A percentile compares a stretch with the other conserved stretches of the same genome.
Evolutionary conservation across 495 filamentous ascomycete species (phyloP).

Genomic region (Lophiostoma macrostomum): DNA sequence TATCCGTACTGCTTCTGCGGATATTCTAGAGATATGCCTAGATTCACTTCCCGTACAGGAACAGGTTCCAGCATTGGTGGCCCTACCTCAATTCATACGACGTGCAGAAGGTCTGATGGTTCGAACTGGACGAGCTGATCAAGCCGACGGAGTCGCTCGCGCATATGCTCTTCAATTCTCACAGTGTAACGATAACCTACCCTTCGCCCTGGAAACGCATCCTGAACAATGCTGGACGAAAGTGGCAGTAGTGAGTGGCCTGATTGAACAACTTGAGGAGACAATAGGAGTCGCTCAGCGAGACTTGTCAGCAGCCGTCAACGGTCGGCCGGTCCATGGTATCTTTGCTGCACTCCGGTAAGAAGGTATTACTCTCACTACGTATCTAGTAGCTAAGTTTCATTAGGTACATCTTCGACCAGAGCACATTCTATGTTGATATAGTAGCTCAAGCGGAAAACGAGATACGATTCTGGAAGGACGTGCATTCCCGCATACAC

Average conservation of each 20-base stretch:
- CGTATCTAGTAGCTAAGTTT: slow-evolving; percentile 15
- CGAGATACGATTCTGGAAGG: slow-evolving; percentile 15
- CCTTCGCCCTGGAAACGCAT: background rate
- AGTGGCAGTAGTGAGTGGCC: slow-evolving; percentile 3
- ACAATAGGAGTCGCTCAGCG: slow-evolving; percentile 30
- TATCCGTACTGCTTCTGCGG: slow-evolving; percentile 64
- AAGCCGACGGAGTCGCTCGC: slow-evolving; percentile 79
- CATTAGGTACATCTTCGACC: slow-evolving; percentile 41
- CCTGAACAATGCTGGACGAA: background rate
- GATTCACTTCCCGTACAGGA: slow-evolving; percentile 5
- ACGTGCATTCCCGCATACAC: slow-evolving; percentile 56
- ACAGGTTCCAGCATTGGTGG: background rate
- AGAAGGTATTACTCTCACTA: background rate
- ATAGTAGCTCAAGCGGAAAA: slow-evolving; percentile 23
- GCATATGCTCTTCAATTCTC: slow-evolving; percentile 35
- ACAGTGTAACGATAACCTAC: background rate
- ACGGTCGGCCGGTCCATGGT: slow-evolving; percentile 41
- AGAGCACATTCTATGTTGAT: slow-evolving; percentile 35
- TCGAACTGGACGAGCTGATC: slow-evolving; percentile 73
- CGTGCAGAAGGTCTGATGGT: slow-evolving; percentile 58
- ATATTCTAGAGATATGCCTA: slow-evolving; percentile 50
- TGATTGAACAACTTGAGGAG: slow-evolving; percentile 30
- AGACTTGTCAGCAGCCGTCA: slow-evolving; percentile 34
- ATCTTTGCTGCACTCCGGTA: slow-evolving; percentile 48
- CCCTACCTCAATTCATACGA: slow-evolving; percentile 30